Evolutionary conservation across 2,329 filamentous ascomycete genomes (phyloP).

Genomic region (Claviceps spartinae): DNA sequence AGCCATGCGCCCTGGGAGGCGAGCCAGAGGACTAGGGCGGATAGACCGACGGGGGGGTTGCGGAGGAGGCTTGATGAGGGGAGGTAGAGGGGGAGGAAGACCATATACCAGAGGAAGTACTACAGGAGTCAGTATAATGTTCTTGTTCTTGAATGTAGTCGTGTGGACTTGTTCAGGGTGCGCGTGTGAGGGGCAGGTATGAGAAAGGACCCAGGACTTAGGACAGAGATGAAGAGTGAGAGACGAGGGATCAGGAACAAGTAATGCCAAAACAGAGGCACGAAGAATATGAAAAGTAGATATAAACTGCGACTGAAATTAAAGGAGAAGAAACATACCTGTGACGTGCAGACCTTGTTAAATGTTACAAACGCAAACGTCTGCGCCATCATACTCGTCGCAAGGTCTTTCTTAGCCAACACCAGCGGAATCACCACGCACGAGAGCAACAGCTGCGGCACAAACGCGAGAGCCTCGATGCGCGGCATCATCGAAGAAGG

Average conservation of each 20-base stretch:
- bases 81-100: conserved; percentile 84
- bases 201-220: no score
- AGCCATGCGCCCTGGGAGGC: conserved; percentile 62
- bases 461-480: conserved; percentile 72
- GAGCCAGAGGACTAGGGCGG: conserved; percentile 61
- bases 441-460: conserved; percentile 75
- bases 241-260: no score
- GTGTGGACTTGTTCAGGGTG: no score
- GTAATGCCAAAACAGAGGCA: background rate
- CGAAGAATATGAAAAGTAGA: background rate
- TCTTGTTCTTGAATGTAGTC: no score
- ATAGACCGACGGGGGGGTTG: conserved; percentile 45
- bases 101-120: conserved; percentile 98
- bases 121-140: conserved; percentile 20
- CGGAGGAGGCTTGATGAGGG: conserved; percentile 61
- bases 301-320: background rate
- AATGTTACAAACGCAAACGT: conserved; percentile 96
- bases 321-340: conserved; percentile 39
- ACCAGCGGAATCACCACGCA: conserved; percentile 61
- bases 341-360: conserved; percentile 97
- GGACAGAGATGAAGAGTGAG: no score
- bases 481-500: conserved; percentile 24
- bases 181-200: no score
- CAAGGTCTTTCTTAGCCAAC: conserved; percentile 68
- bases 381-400: conserved; percentile 79